Conservation (phyloP, 1,139 yeast genomes). For the Spencermartinsiella ligniputridi region DNA sequence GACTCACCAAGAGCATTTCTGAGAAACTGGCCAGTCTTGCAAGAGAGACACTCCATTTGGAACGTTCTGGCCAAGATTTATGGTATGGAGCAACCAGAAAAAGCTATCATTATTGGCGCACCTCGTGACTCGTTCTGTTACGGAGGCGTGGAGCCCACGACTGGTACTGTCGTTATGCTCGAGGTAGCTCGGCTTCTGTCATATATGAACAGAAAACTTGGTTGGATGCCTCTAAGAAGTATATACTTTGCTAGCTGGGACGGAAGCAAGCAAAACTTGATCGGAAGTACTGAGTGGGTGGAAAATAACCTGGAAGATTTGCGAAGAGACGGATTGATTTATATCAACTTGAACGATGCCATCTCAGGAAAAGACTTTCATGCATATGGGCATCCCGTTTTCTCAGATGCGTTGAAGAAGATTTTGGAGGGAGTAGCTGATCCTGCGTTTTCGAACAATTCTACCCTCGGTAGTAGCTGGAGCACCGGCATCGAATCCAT, state of each 20-base stretch:
- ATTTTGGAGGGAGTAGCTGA: constrained; percentile 40
- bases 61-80: constrained; percentile 72
- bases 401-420: constrained; percentile 44
- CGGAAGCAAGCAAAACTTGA: constrained; percentile 74
- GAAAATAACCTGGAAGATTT: constrained; percentile 53
- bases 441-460: constrained; percentile 27
- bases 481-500: constrained; percentile 16
- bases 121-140: constrained; percentile 73
- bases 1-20: constrained; percentile 37
- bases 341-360: constrained; percentile 73
- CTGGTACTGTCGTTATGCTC: constrained; percentile 71
- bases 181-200: constrained; percentile 71
- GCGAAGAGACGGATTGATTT: constrained; percentile 60
- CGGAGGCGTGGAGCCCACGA: constrained; percentile 69
- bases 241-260: constrained; percentile 85
- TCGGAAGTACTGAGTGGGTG: constrained; percentile 81
- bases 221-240: constrained; percentile 83
- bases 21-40: constrained; percentile 45
- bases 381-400: constrained; percentile 63
- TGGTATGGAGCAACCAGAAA: constrained; percentile 76
- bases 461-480: constrained; percentile 22
- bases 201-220: constrained; percentile 55
- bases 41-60: constrained; percentile 68
- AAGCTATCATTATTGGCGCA: constrained; percentile 78
- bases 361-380: constrained; percentile 58